Evolutionary conservation across 495 filamentous ascomycete genomes (phyloP), one percentile per base, ranked within the genome.

Genomic region (Penicillium coprophilum): DNA sequence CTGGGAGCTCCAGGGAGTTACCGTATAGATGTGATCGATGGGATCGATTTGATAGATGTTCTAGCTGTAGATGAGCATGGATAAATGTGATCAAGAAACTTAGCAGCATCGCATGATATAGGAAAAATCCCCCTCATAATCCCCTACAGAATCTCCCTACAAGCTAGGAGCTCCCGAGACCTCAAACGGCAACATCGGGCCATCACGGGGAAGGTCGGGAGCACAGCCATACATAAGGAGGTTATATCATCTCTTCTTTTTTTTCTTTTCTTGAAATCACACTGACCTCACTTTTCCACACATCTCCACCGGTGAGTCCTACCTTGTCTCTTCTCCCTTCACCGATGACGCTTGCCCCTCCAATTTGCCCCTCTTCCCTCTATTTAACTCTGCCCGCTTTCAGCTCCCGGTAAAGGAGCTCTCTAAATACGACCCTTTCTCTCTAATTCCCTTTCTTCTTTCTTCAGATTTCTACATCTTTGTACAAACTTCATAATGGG

Each of bases 401-500:
- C 59, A 60, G 65, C 62, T 39, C 51, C 53, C 63, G 63, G 63
- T 64, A 64, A 64, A 56, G 49, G 50, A 30, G 31, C 21, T 28
- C 12, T 49, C 27, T 46, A 9, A 9, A 41, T 54, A 50, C 43
- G 53, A 59, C 45, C 45, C 53, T 38, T 20, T 41, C 36, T 50
- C 55, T 21, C 34, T n/a, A n/a, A n/a, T n/a, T n/a, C n/a, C 53
- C 21, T 53, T 55, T 52, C 39, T 61, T n/a, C 53, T 50, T 36
- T 44, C 17, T 24, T 21, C 46, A 53, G 48, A 46, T 55, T 41
- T 53, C 55, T 28, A 36, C 24, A 38, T 55, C 20, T 53, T 46
- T 38, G 40, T 43, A 46, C 31, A 57, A 64, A 40, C 44, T 60
- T 64, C 73, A 84, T 58, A 67, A 87, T 88, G 84, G 84, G 86